Conservation (phyloP, 805 yeast species). For the Candida multigemmis region DNA sequence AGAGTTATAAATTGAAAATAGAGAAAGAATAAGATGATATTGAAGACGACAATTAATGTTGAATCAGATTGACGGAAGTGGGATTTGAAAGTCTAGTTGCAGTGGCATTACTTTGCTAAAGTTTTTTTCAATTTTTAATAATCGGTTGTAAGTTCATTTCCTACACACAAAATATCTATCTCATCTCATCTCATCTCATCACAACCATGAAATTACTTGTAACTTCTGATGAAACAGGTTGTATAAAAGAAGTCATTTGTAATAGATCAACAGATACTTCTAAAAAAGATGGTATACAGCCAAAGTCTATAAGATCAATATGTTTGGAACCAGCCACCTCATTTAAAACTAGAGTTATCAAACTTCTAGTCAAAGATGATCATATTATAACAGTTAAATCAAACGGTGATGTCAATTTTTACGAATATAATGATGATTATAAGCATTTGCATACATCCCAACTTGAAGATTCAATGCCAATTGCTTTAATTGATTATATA, state of each 20-base stretch:
- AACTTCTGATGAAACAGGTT: constrained; percentile 61
- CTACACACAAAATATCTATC: too few species aligned
- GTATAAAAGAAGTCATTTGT: constrained; percentile 56
- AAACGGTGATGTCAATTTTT: constrained; percentile 34
- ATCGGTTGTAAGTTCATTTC: too few species aligned
- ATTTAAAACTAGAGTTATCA: constrained; percentile 24
- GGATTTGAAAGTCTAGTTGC: too few species aligned
- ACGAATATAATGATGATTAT: constrained; percentile 22
- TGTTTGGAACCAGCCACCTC: constrained; percentile 18
- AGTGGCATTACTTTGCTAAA: too few species aligned
- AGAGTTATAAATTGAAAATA: too few species aligned
- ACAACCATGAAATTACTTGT: constrained; percentile 52
- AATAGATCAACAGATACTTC: constrained; percentile 74
- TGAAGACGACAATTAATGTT: too few species aligned
- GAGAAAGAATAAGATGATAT: too few species aligned
- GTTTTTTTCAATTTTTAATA: too few species aligned
- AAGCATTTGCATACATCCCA: constrained; percentile 21
- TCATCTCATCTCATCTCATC: constrained; percentile 1
- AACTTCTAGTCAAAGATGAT: constrained; percentile 19
- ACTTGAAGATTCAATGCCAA: constrained; percentile 19
- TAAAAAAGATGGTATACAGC: constrained; percentile 54
- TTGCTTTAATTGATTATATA: constrained; percentile 19
- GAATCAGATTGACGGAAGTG: too few species aligned
- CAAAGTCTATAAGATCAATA: constrained; percentile 41
- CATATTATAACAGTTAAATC: constrained; percentile 33